These are phyloP conservation scores for Fomitopsis schrenkii DNA, from an alignment of 1,284 basidiomycete species.

Conservation along the genomic window DNA sequence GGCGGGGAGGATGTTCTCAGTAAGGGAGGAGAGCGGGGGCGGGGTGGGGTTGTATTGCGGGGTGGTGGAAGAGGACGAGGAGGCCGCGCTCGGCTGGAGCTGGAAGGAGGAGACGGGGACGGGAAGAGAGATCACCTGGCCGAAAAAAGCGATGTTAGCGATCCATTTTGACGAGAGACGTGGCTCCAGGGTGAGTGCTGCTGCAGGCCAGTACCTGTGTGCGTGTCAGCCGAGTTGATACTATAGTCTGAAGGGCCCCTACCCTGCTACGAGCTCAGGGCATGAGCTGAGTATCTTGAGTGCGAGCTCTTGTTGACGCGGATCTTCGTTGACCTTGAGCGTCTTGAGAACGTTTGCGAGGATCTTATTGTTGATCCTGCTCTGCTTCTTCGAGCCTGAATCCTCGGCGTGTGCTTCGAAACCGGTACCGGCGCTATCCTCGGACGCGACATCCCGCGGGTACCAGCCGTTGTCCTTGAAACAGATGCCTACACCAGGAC, in stretches of 20 bases:
- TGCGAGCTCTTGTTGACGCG: slow-evolving; percentile 82
- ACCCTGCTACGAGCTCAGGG: slow-evolving; percentile 84
- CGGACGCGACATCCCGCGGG: slow-evolving; percentile 50
- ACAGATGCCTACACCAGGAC: slow-evolving; percentile 82
- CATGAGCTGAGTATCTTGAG: slow-evolving; percentile 76
- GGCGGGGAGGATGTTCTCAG: slow-evolving; percentile 77
- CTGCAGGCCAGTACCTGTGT: slow-evolving; percentile 72
- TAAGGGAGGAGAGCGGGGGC: slow-evolving; percentile 62
- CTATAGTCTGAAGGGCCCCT: slow-evolving; percentile 21
- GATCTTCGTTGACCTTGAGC: slow-evolving; percentile 80
- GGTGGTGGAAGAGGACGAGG: slow-evolving; percentile 15
- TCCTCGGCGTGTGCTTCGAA: slow-evolving; percentile 26
- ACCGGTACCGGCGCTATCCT: slow-evolving; percentile 22
- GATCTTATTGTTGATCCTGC: slow-evolving; percentile 81
- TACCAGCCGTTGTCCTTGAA: slow-evolving; percentile 94
- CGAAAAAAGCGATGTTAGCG: slow-evolving; percentile 80
- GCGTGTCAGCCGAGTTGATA: slow-evolving; percentile 1
- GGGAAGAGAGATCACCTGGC: slow-evolving; percentile 71
- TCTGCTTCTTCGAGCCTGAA: slow-evolving; percentile 31
- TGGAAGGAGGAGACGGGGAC: slow-evolving; percentile 65
- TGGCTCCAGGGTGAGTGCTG: slow-evolving; percentile 79
- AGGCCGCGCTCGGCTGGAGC: slow-evolving; percentile 31
- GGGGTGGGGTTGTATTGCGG: slow-evolving; percentile 60
- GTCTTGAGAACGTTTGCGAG: slow-evolving; percentile 71
- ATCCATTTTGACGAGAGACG: slow-evolving; percentile 88